Evolutionary conservation across 2,329 filamentous ascomycete species (phyloP).

Genomic region (Incumbomyces delicatus): DNA sequence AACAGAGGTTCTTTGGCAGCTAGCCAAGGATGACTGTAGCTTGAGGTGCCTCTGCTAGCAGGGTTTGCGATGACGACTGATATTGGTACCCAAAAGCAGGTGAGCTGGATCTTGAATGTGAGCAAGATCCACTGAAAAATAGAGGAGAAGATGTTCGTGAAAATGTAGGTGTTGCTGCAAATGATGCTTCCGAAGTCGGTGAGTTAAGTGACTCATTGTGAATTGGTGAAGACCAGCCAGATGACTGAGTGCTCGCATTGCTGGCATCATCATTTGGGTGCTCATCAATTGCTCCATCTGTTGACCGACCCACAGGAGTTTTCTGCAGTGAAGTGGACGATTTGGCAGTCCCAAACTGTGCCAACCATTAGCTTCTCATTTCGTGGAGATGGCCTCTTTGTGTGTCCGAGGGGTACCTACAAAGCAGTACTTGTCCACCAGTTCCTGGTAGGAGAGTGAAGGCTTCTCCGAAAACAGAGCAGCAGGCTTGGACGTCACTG

Average conservation of each 20-base stretch:
- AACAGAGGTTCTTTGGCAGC: neutral
- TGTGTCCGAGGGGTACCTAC: slow-evolving; percentile 59
- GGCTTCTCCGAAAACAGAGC: slow-evolving; percentile 52
- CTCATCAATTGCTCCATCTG: slow-evolving; percentile 31
- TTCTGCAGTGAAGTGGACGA: slow-evolving; percentile 27
- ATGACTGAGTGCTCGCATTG: slow-evolving; percentile 18
- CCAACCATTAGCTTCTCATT: slow-evolving; percentile 22
- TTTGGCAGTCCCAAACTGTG: slow-evolving; percentile 43
- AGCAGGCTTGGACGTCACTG: slow-evolving; percentile 40
- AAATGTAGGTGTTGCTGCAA: slow-evolving; percentile 25
- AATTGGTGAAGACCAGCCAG: slow-evolving; percentile 21
- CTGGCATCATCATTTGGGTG: slow-evolving; percentile 16
- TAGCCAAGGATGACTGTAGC: slow-evolving; percentile 7
- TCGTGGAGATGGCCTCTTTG: slow-evolving; percentile 17
- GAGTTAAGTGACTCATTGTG: slow-evolving; percentile 12
- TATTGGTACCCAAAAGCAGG: slow-evolving; percentile 36
- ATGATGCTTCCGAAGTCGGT: slow-evolving; percentile 8
- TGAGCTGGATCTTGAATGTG: slow-evolving; percentile 31
- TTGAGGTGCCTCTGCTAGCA: slow-evolving; percentile 34
- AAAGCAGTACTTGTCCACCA: slow-evolving; percentile 99
- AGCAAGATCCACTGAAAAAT: slow-evolving; percentile 30
- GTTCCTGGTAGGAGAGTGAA: slow-evolving; percentile 79
- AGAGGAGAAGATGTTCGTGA: slow-evolving; percentile 34
- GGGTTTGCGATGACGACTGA: slow-evolving; percentile 30
- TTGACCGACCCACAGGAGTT: slow-evolving; percentile 25